phyloP scores from a whole-genome alignment of 2,329 filamentous ascomycete genomes.

The Alternaria viburni region DNA sequence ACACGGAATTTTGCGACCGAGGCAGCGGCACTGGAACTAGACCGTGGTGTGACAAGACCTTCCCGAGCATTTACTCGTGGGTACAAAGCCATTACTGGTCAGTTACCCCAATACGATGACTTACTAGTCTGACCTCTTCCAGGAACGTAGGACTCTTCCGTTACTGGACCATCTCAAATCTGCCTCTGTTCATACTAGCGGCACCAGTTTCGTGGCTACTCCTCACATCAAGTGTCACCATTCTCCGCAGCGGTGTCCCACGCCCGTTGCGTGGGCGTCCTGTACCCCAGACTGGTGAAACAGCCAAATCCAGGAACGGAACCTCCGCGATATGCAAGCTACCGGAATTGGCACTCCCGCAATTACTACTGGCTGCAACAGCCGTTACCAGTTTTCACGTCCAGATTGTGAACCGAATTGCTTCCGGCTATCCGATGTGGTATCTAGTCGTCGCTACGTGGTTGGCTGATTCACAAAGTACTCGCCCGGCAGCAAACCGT shows the following conservation, averaged over 20 bases:
- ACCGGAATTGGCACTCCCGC: constrained; percentile 68
- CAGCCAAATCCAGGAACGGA: constrained; percentile 7
- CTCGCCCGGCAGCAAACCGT: not conserved
- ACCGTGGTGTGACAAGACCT: constrained; percentile 74
- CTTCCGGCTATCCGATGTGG: constrained; percentile 88
- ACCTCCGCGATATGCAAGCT: constrained; percentile 18
- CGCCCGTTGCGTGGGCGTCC: constrained; percentile 32
- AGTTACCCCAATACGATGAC: constrained; percentile 36
- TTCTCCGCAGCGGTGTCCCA: constrained; percentile 54
- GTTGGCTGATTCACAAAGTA: constrained; percentile 14
- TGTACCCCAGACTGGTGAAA: constrained; percentile 21
- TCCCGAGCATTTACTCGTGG: constrained; percentile 90
- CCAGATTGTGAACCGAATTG: constrained; percentile 89
- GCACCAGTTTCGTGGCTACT: constrained; percentile 76
- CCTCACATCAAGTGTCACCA: constrained; percentile 59
- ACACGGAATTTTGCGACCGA: constrained; percentile 63
- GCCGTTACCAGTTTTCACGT: constrained; percentile 86
- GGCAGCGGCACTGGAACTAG: constrained; percentile 40
- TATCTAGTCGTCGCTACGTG: constrained; percentile 75
- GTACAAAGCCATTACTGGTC: constrained; percentile 93
- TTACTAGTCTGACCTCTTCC: constrained; percentile 11
- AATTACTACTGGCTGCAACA: constrained; percentile 73
- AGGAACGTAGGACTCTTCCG: constrained; percentile 88
- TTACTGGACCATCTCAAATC: constrained; percentile 88
- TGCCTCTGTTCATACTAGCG: constrained; percentile 87